Conservation (phyloP, 305 asterid species). For the Solanum chacoense region DNA sequence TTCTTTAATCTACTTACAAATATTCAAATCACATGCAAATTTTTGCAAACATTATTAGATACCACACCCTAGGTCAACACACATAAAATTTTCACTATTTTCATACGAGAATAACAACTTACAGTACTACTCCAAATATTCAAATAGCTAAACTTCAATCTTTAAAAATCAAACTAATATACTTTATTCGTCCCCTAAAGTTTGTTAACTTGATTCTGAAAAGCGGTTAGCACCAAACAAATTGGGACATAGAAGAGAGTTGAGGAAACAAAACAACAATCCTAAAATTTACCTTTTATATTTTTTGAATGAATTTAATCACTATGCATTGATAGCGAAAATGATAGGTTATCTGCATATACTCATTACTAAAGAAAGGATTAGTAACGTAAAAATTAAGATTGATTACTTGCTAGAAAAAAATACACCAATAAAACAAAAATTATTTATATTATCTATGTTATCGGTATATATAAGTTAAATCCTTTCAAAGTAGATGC, state of each 20-base stretch:
- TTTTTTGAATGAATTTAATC: too few species aligned
- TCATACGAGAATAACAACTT: neutral
- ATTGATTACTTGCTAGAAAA: neutral
- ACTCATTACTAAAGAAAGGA: neutral
- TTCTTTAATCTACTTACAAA: too few species aligned
- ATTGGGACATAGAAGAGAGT: too few species aligned
- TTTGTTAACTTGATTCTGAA: too few species aligned
- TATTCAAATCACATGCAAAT: too few species aligned
- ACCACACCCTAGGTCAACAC: too few species aligned
- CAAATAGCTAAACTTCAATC: neutral
- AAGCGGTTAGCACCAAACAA: too few species aligned
- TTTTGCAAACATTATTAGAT: too few species aligned
- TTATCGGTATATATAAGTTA: too few species aligned
- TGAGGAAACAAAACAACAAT: neutral
- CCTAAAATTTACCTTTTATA: neutral
- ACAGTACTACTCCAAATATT: neutral
- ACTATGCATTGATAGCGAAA: neutral
- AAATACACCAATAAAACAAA: neutral
- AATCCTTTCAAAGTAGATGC: neutral
- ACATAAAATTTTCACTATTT: neutral
- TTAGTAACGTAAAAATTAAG: neutral
- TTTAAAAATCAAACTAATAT: neutral
- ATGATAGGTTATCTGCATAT: too few species aligned
- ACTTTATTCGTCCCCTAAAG: neutral
- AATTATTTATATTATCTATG: neutral